Conservation (phyloP, 2,329 filamentous ascomycete genomes). For the Colletotrichum lini region DNA sequence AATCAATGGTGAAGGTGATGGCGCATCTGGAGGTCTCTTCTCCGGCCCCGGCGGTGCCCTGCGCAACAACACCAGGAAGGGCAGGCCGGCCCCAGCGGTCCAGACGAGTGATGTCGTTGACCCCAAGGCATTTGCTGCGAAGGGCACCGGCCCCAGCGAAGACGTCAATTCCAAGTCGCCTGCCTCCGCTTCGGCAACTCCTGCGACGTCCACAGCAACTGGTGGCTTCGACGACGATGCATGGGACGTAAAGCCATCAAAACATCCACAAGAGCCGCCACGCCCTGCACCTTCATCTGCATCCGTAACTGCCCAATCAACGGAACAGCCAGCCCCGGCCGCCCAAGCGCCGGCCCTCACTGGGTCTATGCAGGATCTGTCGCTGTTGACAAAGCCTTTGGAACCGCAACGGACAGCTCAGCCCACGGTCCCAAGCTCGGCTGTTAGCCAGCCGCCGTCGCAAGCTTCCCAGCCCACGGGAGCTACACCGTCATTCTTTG, state of each 20-base stretch:
- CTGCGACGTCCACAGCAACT: constrained; percentile 40
- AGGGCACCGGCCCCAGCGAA: constrained; percentile 62
- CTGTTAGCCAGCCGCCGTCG: constrained; percentile 50
- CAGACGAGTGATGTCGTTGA: constrained; percentile 90
- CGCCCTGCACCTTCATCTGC: constrained; percentile 55
- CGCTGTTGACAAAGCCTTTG: constrained; percentile 66
- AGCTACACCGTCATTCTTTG: constrained; percentile 73
- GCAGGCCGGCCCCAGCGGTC: constrained; percentile 87
- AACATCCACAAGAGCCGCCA: constrained; percentile 62
- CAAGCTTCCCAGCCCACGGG: constrained; percentile 64
- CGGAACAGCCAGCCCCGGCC: constrained; percentile 51
- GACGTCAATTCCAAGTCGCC: constrained; percentile 45
- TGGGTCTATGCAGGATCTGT: constrained; percentile 76
- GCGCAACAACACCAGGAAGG: constrained; percentile 94
- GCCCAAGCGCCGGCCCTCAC: constrained; percentile 68
- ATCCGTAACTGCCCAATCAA: constrained; percentile 48
- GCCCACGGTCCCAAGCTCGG: constrained; percentile 46
- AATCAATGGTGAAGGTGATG: constrained; percentile 63
- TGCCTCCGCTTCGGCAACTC: constrained; percentile 10
- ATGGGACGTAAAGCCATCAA: constrained; percentile 93
- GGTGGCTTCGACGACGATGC: constrained; percentile 93
- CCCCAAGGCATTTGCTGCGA: constrained; percentile 84
- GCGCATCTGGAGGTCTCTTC: constrained; percentile 75
- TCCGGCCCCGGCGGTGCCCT: constrained; percentile 92
- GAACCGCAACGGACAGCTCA: constrained; percentile 59